Conservation (phyloP, 1,284 basidiomycete genomes). For the Apiotrichum siamense region DNA sequence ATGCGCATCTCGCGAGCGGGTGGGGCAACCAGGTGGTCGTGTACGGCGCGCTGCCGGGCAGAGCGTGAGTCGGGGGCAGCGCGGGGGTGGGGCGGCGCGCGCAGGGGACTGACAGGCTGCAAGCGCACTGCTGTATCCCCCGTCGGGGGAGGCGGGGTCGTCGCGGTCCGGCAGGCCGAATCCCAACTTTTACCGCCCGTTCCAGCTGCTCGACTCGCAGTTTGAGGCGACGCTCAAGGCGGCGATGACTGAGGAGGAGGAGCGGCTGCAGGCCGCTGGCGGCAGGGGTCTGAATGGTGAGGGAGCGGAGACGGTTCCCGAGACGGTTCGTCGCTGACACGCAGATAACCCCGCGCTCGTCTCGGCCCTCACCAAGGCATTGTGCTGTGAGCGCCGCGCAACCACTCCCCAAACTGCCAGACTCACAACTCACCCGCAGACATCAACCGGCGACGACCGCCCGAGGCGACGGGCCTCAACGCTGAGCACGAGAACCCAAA, state of each 20-base stretch:
- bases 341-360: conserved; percentile 63
- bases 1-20: conserved; percentile 81
- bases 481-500: conserved; percentile 9
- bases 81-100: too few species aligned
- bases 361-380: conserved; percentile 75
- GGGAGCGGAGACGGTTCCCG: not conserved
- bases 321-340: not conserved
- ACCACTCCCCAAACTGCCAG: not conserved
- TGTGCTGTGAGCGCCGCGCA: conserved; percentile 81
- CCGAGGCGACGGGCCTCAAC: conserved; percentile 37
- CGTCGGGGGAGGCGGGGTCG: conserved; percentile 46
- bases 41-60: conserved; percentile 77
- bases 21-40: conserved; percentile 90
- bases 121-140: conserved; percentile 36
- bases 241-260: conserved; percentile 59
- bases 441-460: conserved; percentile 67
- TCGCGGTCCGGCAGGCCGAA: conserved; percentile 44
- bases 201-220: conserved; percentile 55
- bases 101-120: not conserved
- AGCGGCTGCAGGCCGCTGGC: conserved; percentile 51
- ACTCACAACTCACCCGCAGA: conserved; percentile 52
- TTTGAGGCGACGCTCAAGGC: conserved; percentile 63
- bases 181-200: conserved; percentile 75
- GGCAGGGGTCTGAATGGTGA: conserved; percentile 51
- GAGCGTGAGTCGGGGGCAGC: conserved; percentile 54